These are phyloP conservation scores for Leucosporidium yakuticum DNA, from an alignment of 768 basidiomycete genomes.

Conservation along the genomic window DNA sequence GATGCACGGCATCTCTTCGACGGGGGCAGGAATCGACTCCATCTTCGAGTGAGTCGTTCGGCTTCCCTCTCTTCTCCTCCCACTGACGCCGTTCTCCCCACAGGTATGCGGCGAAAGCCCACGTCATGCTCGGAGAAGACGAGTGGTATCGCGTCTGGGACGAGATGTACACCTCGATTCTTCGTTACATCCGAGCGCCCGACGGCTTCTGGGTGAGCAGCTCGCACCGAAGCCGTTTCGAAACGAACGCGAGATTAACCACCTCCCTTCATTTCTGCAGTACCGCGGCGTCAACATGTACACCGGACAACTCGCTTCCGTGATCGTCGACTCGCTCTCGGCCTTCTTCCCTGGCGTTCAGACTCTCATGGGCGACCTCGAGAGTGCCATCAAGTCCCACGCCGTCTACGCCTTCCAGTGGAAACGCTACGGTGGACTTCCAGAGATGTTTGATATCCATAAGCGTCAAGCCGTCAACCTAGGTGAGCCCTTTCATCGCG, in stretches of 20 bases:
- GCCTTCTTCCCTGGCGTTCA: constrained; percentile 98
- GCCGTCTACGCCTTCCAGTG: constrained; percentile 53
- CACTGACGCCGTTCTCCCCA: not conserved
- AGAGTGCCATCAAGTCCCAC: constrained; percentile 21
- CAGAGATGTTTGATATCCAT: constrained; percentile 76
- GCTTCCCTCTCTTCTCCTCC: not conserved
- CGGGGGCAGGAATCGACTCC: constrained; percentile 92
- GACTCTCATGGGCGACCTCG: constrained; percentile 44
- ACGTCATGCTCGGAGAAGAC: constrained; percentile 65
- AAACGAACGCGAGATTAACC: too few species aligned
- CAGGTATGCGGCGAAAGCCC: constrained; percentile 79
- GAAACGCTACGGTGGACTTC: constrained; percentile 74
- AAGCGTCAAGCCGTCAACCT: not conserved
- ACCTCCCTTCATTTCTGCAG: constrained; percentile 46
- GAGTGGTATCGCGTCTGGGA: constrained; percentile 79
- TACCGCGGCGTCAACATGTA: constrained; percentile 79
- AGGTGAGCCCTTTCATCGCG: not conserved
- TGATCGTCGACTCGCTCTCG: constrained; percentile 85
- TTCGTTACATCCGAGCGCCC: constrained; percentile 70
- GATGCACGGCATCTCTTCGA: constrained; percentile 53
- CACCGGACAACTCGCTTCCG: constrained; percentile 65
- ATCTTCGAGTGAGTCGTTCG: constrained; percentile 64
- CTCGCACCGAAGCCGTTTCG: too few species aligned
- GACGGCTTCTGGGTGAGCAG: constrained; percentile 80
- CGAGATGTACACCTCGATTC: constrained; percentile 72